Base-by-base conservation (phyloP, 305 asterid genomes). In the Fraxinus xanthoxyloides region DNA sequence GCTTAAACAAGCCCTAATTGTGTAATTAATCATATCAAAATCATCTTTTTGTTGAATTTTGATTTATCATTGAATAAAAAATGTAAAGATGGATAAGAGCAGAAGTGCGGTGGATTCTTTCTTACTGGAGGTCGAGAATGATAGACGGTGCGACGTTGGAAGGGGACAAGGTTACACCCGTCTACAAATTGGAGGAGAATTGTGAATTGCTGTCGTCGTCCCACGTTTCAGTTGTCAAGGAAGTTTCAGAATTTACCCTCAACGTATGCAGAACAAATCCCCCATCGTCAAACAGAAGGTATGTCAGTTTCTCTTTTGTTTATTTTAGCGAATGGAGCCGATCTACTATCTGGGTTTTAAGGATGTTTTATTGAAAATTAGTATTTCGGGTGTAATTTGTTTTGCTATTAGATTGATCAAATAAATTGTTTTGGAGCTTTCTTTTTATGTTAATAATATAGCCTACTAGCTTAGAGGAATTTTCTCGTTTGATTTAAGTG, bases 91-190 rank as follows among this genome's bases (percentile, higher is more conserved):
- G 99, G 98, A 95, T 84, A 93, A 92, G 85, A 94, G 99, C 91
- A 91, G 98, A 90, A 86, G 97, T 84, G 98, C 98, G 67, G 98
- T 95, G 84, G 98, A 95, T 89, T 92, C 99, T 17, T 89, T 92
- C 98, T 21, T 95, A 95, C 82, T 92, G 98, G 99, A 88, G 99
- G 89, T 94, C 94, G 70, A 87, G 88, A 81, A 85, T 92, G 93
- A 86, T 95, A 76, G 99, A 95, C 65, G 97, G 84, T 17, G 97
- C 95, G 51, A 95, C 98, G 78, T 89, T 96, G 69, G 97, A 94
- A 72, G 97, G 94, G 92, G 97, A 95, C 79, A 95, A 94, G 90
- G 98, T 94, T 76, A 85, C 99, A 67, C 97, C 99, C 59, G 98
- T 95, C 40, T 95, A 95, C 90, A 95, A 94, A 85, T 83, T 95